Evolutionary conservation across 305 asterid species (phyloP).

Genomic region (Rubia peregrina): DNA sequence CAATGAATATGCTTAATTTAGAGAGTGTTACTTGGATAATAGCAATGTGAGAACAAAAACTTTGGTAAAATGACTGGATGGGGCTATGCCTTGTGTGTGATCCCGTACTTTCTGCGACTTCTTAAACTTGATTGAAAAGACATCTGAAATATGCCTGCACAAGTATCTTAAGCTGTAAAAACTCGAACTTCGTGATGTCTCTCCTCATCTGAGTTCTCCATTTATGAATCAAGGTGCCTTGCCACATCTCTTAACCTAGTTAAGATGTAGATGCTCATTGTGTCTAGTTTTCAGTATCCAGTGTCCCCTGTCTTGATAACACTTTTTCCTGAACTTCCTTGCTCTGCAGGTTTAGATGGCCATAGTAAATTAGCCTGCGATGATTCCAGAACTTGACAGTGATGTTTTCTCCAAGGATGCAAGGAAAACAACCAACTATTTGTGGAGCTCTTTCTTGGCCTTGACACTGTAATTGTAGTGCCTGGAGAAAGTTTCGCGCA

Average conservation of each 20-base stretch:
- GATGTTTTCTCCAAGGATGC: neutral
- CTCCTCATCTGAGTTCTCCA: too few relatives aligned
- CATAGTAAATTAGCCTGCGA: neutral
- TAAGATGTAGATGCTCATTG: too few relatives aligned
- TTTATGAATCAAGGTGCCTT: too few relatives aligned
- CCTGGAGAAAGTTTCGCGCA: neutral
- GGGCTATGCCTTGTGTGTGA: neutral
- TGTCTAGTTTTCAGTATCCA: too few relatives aligned
- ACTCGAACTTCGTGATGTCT: neutral
- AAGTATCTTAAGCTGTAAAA: neutral
- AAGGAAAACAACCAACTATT: neutral
- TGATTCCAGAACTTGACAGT: neutral
- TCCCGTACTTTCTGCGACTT: neutral
- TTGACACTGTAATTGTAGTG: neutral
- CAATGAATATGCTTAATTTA: too few relatives aligned
- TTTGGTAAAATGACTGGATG: neutral
- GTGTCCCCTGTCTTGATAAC: neutral
- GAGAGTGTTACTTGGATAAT: neutral
- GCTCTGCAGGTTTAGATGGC: constrained; percentile 1
- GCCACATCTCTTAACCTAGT: too few relatives aligned
- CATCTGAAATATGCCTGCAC: neutral
- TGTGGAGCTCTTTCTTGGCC: neutral
- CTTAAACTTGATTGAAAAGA: neutral
- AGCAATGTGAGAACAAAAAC: neutral
- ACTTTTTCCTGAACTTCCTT: neutral